Base-by-base conservation (phyloP, 768 basidiomycete species). In the Stropharia rugosoannulata region DNA sequence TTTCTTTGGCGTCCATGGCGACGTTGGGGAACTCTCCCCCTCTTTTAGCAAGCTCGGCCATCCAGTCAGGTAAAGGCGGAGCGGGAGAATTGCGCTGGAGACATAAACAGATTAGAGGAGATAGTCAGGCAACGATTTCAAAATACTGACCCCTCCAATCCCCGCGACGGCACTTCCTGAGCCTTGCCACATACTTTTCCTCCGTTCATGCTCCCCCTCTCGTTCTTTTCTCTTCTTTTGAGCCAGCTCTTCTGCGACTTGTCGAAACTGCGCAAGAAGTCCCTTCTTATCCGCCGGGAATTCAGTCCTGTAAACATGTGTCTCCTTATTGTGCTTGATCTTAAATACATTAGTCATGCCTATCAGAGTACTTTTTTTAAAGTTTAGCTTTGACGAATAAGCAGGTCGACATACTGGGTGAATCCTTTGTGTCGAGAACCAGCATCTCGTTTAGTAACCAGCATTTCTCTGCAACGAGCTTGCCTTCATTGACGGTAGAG, bases 331-430 rank as follows among this genome's bases (percentile, higher is more conserved):
- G 57, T 95, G 86, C 58, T 90, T 81, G 59, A 99, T 85, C 76
- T 98, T 98, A 80, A 98, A 90, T 3, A 98, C 95, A 63, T 98
- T 97, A n/a, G 88, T 93, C 79, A 98, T 87, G 47, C 73, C 88
- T 84, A 48, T 15, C 50, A 38, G 49, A 35, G 25, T 35, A 32
- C 35, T 44, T 15, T 52, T 42, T 4, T 47, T 48, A 19, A 39
- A 38, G 29, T 49, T 46, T 29, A 44, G 60, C 41, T 62, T 5
- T 27, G 37, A 56, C 27, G 2, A 49, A 19, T 15, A 53, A 35
- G 44, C 29, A 27, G 44, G 38, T 48, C 13, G 61, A 73, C 87
- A 60, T 55, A 95, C 95, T 88, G 5, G 93, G 80, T 3, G 93
- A 89, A 70, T 98, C 97, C 70, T 98, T 98, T 35, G 96, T 93